Evolutionary conservation across 495 filamentous ascomycete genomes (phyloP), one percentile per base, ranked within the genome.

Genomic region (Trichocladium uniseriatum): DNA sequence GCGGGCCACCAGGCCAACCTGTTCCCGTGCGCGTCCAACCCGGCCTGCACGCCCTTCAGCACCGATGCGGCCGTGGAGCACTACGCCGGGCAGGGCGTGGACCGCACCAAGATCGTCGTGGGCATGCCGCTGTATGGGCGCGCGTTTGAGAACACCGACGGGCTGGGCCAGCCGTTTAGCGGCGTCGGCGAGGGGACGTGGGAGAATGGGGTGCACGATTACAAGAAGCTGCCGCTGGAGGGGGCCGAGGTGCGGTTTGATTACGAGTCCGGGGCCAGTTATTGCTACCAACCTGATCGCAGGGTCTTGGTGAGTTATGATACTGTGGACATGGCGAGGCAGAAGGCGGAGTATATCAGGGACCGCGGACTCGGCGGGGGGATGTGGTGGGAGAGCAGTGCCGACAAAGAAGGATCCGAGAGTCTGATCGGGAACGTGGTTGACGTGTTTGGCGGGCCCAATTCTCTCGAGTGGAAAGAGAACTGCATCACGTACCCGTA

Each of bases 371-470:
- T 95, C 5, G 89, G 87, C 1, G 89, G 91, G 16, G 86, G 74
- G 13, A 97, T 96, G 90, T 96, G 89, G 89, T 97, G 91, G 90
- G 91, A 97, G 69, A 85, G 81, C 56, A 89, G 82, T 64, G 82
- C 76, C 5, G 91, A 96, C 64, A 86, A 83, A 65, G 59, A 57
- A 2, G 79, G 78, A 0, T 65, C 73, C 5, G 75, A 80, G 41
- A 89, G 86, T 60, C 55, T 92, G 66, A 86, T 94, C 45, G 75
- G 69, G 11, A 82, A 75, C 38, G 84, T 86, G 39, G 81, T 87
- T 10, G 74, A 76, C 9, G 68, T 65, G 6, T 42, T 79, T 1
- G 72, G 83, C 21, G 81, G 79, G 5, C 63, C 59, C n/a, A 53
- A 51, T 1, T 57, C 49, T 0, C 60, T 94, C 60, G 79, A 88